Percentiles rank a stretch among this genome's conserved stretches.
phyloP scores from a whole-genome alignment of 345 rosid genomes.

The Garcia nutans region DNA sequence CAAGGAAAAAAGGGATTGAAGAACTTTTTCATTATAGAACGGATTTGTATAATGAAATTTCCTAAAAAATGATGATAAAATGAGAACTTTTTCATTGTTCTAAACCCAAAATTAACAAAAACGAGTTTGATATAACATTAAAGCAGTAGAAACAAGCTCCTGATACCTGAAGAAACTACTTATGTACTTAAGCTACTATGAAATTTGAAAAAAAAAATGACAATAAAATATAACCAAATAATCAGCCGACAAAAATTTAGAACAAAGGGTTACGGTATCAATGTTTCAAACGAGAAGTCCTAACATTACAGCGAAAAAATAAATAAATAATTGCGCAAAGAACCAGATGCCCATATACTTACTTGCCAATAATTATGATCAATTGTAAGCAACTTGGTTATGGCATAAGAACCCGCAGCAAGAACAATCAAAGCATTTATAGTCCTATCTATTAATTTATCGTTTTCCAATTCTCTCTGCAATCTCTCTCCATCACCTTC shows the following conservation, averaged over 20 bases:
- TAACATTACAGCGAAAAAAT: background rate
- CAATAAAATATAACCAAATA: too few relatives aligned
- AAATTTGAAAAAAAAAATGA: too few relatives aligned
- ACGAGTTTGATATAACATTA: background rate
- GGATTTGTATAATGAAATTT: background rate
- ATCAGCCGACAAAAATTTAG: background rate
- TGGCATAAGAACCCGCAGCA: slow-evolving; percentile 77
- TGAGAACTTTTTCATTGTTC: background rate
- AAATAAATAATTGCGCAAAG: background rate
- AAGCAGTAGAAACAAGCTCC: background rate
- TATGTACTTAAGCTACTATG: background rate
- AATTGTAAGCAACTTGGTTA: slow-evolving; percentile 84
- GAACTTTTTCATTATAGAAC: background rate
- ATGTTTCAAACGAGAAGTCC: background rate
- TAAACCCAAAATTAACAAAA: background rate
- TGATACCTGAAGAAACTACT: background rate
- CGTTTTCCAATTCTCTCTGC: slow-evolving; percentile 40
- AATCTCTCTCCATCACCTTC: slow-evolving; percentile 31
- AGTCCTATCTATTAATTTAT: slow-evolving; percentile 59
- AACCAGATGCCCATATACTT: slow-evolving; percentile 16
- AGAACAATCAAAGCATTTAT: slow-evolving; percentile 78
- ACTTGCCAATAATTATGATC: slow-evolving; percentile 95
- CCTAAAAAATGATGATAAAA: background rate
- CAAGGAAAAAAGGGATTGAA: background rate
- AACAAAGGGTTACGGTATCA: background rate